Conservation (phyloP, 305 asterid species). For the Fraxinus ornus region DNA sequence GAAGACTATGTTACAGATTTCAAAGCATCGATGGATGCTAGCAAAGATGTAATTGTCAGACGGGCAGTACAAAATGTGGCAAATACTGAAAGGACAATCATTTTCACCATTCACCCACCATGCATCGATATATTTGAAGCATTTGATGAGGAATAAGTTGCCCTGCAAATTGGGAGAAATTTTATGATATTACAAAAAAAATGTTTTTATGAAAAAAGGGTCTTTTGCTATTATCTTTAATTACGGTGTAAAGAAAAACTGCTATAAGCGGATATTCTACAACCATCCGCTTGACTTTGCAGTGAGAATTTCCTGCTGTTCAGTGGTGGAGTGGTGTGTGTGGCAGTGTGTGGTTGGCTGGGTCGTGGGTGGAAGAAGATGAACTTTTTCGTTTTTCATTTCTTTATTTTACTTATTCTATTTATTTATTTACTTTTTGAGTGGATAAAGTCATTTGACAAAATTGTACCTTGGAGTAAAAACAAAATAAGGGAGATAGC, state of each 20-base stretch:
- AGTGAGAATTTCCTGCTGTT: not conserved
- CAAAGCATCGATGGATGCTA: slow-evolving; percentile 45
- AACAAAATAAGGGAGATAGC: not conserved
- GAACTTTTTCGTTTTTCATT: too few species aligned
- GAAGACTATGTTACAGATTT: too few species aligned
- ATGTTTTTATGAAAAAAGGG: not conserved
- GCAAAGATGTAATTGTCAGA: slow-evolving; percentile 82
- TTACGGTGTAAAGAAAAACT: too few species aligned
- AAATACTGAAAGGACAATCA: slow-evolving; percentile 74
- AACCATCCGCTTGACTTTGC: not conserved
- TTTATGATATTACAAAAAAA: not conserved
- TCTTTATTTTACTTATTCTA: too few species aligned
- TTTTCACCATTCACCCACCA: slow-evolving; percentile 81
- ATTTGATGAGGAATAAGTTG: slow-evolving; percentile 54
- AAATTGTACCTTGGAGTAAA: not conserved
- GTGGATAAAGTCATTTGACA: not conserved
- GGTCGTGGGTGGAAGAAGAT: not conserved
- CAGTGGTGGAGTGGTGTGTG: not conserved
- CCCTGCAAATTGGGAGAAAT: not conserved
- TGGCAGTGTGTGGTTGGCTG: not conserved
- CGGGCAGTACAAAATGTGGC: slow-evolving; percentile 77
- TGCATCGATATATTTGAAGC: slow-evolving; percentile 77
- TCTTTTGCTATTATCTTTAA: not conserved
- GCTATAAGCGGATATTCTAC: not conserved
- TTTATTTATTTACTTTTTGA: slow-evolving; percentile 17